A percentile compares a stretch with the other conserved stretches of the same genome.
Evolutionary conservation across 371 early-diverging fungal species (phyloP).

Genomic region (Conidiobolus incongruus): DNA sequence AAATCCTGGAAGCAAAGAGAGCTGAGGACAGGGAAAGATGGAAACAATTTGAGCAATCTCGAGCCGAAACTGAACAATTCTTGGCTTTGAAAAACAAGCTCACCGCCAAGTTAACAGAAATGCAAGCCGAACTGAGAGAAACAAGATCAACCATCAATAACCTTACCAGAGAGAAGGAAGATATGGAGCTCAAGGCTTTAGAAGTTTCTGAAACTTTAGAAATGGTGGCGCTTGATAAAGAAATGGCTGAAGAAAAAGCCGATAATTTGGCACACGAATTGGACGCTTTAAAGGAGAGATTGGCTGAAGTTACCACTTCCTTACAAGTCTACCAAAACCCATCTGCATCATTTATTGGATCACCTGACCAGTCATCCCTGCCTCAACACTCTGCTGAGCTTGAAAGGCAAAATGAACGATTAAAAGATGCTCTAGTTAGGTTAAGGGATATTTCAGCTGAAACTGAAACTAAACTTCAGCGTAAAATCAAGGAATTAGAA

Average conservation of each 20-base stretch:
- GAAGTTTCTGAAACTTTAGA: constrained; percentile 62
- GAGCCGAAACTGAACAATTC: constrained; percentile 49
- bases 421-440: constrained; percentile 61
- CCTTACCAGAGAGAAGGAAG: constrained; percentile 25
- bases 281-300: constrained; percentile 40
- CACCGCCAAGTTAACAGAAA: constrained; percentile 36
- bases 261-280: constrained; percentile 55
- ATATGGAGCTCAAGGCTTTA: constrained; percentile 31
- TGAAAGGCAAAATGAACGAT: constrained; percentile 60
- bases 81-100: constrained; percentile 37
- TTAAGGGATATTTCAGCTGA: constrained; percentile 58
- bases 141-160: constrained; percentile 30
- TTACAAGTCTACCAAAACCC: no score
- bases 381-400: constrained; percentile 17
- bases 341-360: no score
- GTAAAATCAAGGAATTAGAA: constrained; percentile 38
- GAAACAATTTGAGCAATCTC: constrained; percentile 43
- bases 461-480: constrained; percentile 40
- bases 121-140: constrained; percentile 50
- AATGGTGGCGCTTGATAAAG: constrained; percentile 69
- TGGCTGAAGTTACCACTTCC: constrained; percentile 39
- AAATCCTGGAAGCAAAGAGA: constrained; percentile 55
- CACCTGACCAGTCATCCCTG: no score
- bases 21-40: constrained; percentile 54
- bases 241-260: constrained; percentile 73